Evolutionary conservation across 129 eudicot species (phyloP), one percentile per base, ranked within the genome.

Genomic region (Artemisia tridentata): DNA sequence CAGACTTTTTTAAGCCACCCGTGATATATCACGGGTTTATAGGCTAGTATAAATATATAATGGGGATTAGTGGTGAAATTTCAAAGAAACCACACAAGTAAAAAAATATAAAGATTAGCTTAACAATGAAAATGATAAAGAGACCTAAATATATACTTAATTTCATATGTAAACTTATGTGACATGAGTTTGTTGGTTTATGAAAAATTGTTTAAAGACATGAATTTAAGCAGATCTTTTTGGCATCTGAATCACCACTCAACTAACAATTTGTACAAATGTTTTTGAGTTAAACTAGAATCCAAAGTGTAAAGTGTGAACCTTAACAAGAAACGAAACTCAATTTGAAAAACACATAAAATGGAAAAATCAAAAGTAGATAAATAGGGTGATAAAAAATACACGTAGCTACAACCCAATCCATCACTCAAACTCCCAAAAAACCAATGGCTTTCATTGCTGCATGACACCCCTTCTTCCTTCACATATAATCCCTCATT

Each of bases 321-420:
- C 19, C 49, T 47, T 25, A 38, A 21, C 14, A 59, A 61, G 47
- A 29, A 61, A 61, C 45, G 29, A 68, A 51, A 68, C 20, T 49
- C 47, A 17, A 60, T 3, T 34, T 16, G 17, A 73, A 62, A 72
- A 17, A 18, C 73, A 58, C 17, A 65, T 27, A 27, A 27, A 27
- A 27, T 3, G 0, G 3, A 58, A 48, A 54, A 54, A 49, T 7
- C 21, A 51, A 7, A 2, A 53, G n/a, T 11, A 62, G 76, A 77
- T 71, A 72, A 60, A 75, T 72, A 65, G 76, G 91, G 80, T 82
- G 76, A 74, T 67, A 7, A 77, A 74, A 10, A 38, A 75, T 65
- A 77, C 85, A 77, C 85, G 91, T 86, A 77, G 77, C 74, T 61
- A 34, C 76, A 73, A 79, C 50, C 81, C 79, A 77, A 53, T 70